Evolutionary conservation across 2,329 filamentous ascomycete genomes (phyloP).

Genomic region (Teratosphaeria gauchensis): DNA sequence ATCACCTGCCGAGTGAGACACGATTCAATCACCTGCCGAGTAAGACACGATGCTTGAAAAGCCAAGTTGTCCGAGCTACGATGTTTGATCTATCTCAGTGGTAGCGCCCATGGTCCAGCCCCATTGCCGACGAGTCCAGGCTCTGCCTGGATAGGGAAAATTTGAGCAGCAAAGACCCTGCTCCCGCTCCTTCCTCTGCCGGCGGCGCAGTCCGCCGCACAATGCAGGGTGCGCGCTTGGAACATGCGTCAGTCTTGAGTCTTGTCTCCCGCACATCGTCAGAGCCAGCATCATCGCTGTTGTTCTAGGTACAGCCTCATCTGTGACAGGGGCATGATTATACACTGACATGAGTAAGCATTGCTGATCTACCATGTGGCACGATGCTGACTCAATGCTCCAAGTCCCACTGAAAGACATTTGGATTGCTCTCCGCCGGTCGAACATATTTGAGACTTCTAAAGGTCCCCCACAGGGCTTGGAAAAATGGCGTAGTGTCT

Average conservation of each 20-base stretch:
- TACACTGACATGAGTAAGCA: not conserved
- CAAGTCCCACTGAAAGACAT: not conserved
- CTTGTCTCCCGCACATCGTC: too few species aligned
- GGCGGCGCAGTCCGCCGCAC: too few species aligned
- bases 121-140: not conserved
- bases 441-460: not conserved
- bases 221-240: too few species aligned
- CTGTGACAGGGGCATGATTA: not conserved
- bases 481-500: not conserved
- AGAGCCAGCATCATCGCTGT: too few species aligned
- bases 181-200: not conserved
- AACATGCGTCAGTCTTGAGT: too few species aligned
- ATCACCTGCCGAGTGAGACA: not conserved
- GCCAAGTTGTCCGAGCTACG: not conserved
- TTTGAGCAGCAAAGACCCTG: not conserved
- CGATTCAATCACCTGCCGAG: not conserved
- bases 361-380: too few species aligned
- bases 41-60: not conserved
- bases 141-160: too few species aligned
- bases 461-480: not conserved
- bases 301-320: too few species aligned
- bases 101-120: not conserved
- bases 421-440: not conserved
- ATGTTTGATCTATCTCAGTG: not conserved
- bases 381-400: not conserved